Base-by-base conservation (phyloP, 1,139 yeast species). In the Kurtzmaniella quercitrusa region DNA sequence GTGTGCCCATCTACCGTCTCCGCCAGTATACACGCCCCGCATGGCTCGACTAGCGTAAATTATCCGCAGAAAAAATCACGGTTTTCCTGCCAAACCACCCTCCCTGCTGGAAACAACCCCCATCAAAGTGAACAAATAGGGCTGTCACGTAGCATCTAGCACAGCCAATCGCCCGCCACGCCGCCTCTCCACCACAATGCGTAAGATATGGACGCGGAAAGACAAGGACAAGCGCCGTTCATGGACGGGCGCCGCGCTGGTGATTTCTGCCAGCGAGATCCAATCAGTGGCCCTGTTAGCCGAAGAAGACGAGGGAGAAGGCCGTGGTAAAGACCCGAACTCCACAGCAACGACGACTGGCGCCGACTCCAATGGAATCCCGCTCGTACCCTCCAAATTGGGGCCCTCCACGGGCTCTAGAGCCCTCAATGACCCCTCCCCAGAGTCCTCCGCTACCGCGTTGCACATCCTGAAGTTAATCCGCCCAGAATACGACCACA, bases 401-500 rank as follows among this genome's bases (percentile, higher is more conserved):
- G 40, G n/a, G 3, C 10, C 27, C 8, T 9, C 31, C 3, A 12
- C n/a, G 12, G 15, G 11, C 16, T n/a, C 29, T 19, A 23, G 14
- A 6, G 11, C 19, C 10, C 16, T 23, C 33, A 38, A 18, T 38
- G 34, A 17, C 49, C 43, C n/a, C 12, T 23, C 43, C 15, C 31
- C 37, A 42, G 51, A 51, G 11, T 46, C 51, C 23, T 5, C 23
- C 41, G 17, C 19, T n/a, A 14, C 11, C 11, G 11, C 25, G 19
- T 29, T 31, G 19, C 37, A 16, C 27, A 45, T 17, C 44, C 43
- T 24, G 49, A 43, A 37, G n/a, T 58, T 73, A 42, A 59, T 64
- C 25, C 58, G 58, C 42, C 57, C 57, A 19, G 75, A 70, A 27
- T 70, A 68, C 50, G 78, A 73, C 49, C 39, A 53, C 21, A 58